Evolutionary conservation across 495 filamentous ascomycete genomes (phyloP), one percentile per base, ranked within the genome.

Genomic region (Tuber aestivum): DNA sequence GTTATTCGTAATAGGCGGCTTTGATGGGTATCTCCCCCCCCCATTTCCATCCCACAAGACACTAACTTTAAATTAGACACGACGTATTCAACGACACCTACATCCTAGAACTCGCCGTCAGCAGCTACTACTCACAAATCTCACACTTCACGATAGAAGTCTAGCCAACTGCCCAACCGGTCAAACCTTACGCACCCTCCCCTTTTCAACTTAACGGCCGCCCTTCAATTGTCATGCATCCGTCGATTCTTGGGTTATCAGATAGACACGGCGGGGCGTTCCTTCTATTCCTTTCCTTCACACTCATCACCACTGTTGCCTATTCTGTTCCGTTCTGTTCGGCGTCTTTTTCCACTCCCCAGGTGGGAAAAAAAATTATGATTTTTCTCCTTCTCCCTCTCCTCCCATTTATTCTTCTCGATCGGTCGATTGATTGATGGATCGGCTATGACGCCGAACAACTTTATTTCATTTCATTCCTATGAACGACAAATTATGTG

Each of bases 51-150:
- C 8, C 12, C 18, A 42, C 41, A 50, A 42, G 41, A n/a, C 71
- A 45, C 38, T 14, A 44, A 76, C 86, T 48, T 83, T 45, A 40
- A 32, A 40, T 32, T 38, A 84, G 89, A 42, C 85, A 84, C 71
- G 87, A 88, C 77, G 89, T 91, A 32, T 91, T 91, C 83, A 86
- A 86, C 37, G 89, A 91, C 74, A 88, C 89, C 21, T 89, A 87
- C 85, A 85, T 90, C 7, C 84, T 91, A 37, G 89, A 91, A 82
- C 84, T 91, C 70, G 89, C 88, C 4, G 89, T 91, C 8, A 89
- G 90, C 78, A 87, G 89, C 42, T 91, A 91, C 79, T 91, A 91
- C 75, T 89, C 88, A 70, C 89, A 91, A 80, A 91, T 91, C 80
- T 89, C 88, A 77, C 88, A 91, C 81, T 91, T 91, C 75, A 87